phyloP scores from a whole-genome alignment of 1,139 yeast species.

The Taiozyma sp. region DNA sequence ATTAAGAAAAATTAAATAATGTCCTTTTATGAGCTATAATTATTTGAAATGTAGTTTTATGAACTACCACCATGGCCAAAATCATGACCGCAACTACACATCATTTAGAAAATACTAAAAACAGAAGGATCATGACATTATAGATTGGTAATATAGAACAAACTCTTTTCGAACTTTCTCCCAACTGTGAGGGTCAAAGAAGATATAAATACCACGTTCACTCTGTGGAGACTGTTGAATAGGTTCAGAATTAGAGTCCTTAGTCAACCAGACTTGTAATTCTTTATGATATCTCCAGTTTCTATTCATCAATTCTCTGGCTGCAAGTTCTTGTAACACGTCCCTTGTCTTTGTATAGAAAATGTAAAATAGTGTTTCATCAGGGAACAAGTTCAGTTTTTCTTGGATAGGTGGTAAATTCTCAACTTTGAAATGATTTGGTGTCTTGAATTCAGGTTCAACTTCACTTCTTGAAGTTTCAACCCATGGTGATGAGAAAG shows the following conservation, averaged over 20 bases:
- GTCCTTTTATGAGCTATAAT: not conserved
- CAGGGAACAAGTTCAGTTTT: constrained; percentile 73
- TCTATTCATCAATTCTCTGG: constrained; percentile 81
- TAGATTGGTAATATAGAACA: constrained; percentile 59
- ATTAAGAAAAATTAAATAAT: not conserved
- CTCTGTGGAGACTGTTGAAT: constrained; percentile 79
- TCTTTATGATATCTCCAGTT: constrained; percentile 98
- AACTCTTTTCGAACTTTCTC: constrained; percentile 87
- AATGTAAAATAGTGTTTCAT: constrained; percentile 89
- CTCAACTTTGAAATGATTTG: constrained; percentile 28
- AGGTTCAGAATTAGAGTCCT: constrained; percentile 89
- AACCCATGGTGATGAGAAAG: constrained; percentile 92
- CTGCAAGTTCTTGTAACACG: constrained; percentile 89
- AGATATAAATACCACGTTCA: constrained; percentile 93
- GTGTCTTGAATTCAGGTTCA: constrained; percentile 73
- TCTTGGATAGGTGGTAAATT: constrained; percentile 28
- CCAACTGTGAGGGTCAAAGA: constrained; percentile 96
- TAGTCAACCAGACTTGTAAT: constrained; percentile 93
- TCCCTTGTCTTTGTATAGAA: constrained; percentile 95
- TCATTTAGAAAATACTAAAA: not conserved
- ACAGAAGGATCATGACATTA: constrained; percentile 27
- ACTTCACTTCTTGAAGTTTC: constrained; percentile 88
- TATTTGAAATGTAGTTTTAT: too few species aligned
- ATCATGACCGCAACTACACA: not conserved
- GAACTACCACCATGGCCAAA: too few species aligned